Evolutionary conservation across 139 green algal species (phyloP), one percentile per base, ranked within the genome.

Genomic region (Chlorella vulgaris): DNA sequence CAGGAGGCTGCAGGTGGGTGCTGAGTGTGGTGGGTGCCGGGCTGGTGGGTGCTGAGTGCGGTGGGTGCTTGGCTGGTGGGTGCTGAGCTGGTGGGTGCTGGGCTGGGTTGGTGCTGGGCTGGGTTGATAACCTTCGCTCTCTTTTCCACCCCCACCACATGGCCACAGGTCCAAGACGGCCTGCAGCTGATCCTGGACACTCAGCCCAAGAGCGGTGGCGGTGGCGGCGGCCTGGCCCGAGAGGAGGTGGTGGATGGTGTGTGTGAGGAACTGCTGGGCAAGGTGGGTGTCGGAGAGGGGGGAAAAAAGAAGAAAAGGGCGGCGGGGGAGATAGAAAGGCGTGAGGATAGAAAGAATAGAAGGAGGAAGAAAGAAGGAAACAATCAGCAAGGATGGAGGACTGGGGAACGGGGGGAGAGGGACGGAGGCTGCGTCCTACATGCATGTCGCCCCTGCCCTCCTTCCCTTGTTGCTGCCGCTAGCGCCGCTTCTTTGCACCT

Each of bases 211-310:
- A 88, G 87, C 3, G 93, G 86, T 60, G 84, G 86, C 43, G 88
- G 79, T 29, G 86, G 81, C 31, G 84, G 90, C 42, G 93, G 92
- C 0, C 71, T 93, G 51, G 91, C 86, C 53, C 87, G 93, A n/a
- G 95, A 98, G 87, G 95, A 98, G 71, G 88, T 92, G 47, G 95
- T 98, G n/a, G 94, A 98, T 88, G 88, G 89, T 31, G 94, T 98
- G 81, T 93, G 87, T 78, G 93, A 96, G 85, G 95, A 98, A 76
- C 90, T 98, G 80, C 91, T 98, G 55, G 85, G 83, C 65, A 98
- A 97, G 91, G 73, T 79, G 51, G 53, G 73, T 18, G 28, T 33
- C 2, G 62, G 6, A 2, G 4, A 42, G 31, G 10, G 69, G 43
- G 8, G 1, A 21, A 19, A 7, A 53, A 1, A n/a, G 35, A 58